These are phyloP conservation scores for Trichosanthes truncata DNA, from an alignment of 306 rosid genomes.

Conservation along the genomic window DNA sequence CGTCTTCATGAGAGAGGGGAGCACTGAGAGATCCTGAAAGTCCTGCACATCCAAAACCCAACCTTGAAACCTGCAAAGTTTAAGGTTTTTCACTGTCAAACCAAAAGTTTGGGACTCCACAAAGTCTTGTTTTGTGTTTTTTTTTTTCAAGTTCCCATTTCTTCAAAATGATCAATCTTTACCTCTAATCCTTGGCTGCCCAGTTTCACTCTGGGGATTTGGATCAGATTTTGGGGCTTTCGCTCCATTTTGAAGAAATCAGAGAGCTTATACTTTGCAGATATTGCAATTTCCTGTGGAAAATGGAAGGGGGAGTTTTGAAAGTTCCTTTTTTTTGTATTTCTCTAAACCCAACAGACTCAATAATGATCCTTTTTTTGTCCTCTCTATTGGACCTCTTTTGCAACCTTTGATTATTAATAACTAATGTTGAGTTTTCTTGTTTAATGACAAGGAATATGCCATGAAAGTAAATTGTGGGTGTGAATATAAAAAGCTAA, in stretches of 20 bases:
- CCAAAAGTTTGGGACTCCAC: no score
- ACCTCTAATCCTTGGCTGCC: constrained; percentile 79
- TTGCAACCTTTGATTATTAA: background rate
- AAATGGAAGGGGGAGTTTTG: background rate
- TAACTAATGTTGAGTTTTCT: background rate
- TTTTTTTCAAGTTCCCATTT: background rate
- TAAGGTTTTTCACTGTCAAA: background rate
- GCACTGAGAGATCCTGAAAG: constrained; percentile 47
- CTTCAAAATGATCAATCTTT: background rate
- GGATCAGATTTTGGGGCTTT: constrained; percentile 13
- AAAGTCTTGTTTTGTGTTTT: background rate
- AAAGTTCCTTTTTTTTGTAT: background rate
- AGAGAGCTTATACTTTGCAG: background rate
- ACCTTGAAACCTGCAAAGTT: constrained; percentile 50
- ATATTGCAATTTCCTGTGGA: background rate
- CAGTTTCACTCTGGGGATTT: constrained; percentile 51
- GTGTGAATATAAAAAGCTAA: background rate
- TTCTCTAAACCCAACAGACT: background rate
- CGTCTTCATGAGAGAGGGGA: constrained; percentile 66
- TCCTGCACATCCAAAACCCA: constrained; percentile 87
- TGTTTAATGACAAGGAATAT: background rate
- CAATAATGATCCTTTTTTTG: background rate
- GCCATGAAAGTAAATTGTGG: background rate
- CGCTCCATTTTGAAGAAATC: constrained; percentile 29
- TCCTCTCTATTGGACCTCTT: background rate